These are phyloP conservation scores for Neonectria faginata DNA, from an alignment of 2,329 filamentous ascomycete species.

Conservation along the genomic window DNA sequence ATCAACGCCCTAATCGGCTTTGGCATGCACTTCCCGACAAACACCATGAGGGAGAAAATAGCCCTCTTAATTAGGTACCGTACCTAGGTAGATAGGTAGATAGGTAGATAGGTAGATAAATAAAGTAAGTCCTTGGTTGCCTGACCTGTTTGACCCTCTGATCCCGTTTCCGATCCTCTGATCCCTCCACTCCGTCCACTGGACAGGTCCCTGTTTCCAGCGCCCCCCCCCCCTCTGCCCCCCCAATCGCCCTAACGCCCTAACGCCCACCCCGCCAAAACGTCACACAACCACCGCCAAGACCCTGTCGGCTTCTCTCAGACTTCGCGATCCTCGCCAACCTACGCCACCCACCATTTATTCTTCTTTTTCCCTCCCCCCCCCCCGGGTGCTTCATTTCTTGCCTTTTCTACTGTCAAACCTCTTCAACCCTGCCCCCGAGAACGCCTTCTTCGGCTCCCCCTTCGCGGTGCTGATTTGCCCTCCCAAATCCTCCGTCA, in stretches of 20 bases:
- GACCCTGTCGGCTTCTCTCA: slow-evolving; percentile 34
- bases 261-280: slow-evolving; percentile 34
- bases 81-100: too few relatives aligned
- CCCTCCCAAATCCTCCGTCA: not conserved
- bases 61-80: too few relatives aligned
- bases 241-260: not conserved
- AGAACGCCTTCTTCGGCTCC: slow-evolving; percentile 12
- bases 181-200: not conserved
- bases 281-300: slow-evolving; percentile 41
- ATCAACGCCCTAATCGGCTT: not conserved
- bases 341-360: slow-evolving; percentile 33
- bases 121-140: not conserved
- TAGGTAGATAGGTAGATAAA: too few relatives aligned
- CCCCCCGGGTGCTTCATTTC: not conserved
- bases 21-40: slow-evolving; percentile 16
- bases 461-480: slow-evolving; percentile 22
- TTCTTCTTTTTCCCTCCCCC: slow-evolving; percentile 23
- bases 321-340: slow-evolving; percentile 42
- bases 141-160: slow-evolving; percentile 4
- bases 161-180: slow-evolving; percentile 12
- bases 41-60: not conserved
- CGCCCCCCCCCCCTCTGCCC: too few relatives aligned
- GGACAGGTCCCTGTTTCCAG: too few relatives aligned
- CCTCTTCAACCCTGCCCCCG: not conserved
- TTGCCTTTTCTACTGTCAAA: slow-evolving; percentile 4